Evolutionary conservation across 2,329 filamentous ascomycete species (phyloP), one percentile per base, ranked within the genome.

Genomic region (Cucurbitaria berberidis): DNA sequence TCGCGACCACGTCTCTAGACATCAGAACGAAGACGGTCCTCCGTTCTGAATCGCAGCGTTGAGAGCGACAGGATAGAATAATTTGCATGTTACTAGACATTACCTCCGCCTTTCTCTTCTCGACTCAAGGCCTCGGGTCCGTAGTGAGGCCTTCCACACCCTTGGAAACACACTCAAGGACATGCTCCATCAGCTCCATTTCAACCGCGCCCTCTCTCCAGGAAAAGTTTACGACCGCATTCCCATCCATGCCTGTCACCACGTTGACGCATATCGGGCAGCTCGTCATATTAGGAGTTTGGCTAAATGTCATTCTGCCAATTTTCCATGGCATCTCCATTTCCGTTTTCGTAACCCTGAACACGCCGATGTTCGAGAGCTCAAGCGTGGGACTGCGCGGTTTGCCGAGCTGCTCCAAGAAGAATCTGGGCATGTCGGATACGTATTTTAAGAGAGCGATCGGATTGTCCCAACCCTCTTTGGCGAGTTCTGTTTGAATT

Each of bases 221-320:
- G 81, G 13, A 22, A 66, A 70, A 53, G 80, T 74, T 70, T 18
- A 81, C 26, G 8, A 69, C 65, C 57, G 79, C 64, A 55, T 75
- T 76, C 1, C 76, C 76, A 68, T 82, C 77, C 4, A 70, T 72
- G 13, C 80, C 80, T 0, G 78, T 79, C 13, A 77, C 68, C 46
- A 71, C 70, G 35, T 74, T 78, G 6, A 79, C 63, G 13, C 66
- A 67, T 36, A 81, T 55, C 3, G 75, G 74, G 24, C 67, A 63
- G 0, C 77, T 75, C 2, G 72, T 66, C 1, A 76, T 73, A 57
- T 69, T 74, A 2, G 30, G 30, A 16, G 72, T 68, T 56, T 82
- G 79, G 21, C 77, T 79, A 48, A 82, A 81, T 3, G 78, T 53
- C 61, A 80, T 73, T 3, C 76, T 70, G 1, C 18, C 35, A 4